Evolutionary conservation across 1,284 basidiomycete species (phyloP), one percentile per base, ranked within the genome.

Genomic region (Microbotryomycetes sp.): DNA sequence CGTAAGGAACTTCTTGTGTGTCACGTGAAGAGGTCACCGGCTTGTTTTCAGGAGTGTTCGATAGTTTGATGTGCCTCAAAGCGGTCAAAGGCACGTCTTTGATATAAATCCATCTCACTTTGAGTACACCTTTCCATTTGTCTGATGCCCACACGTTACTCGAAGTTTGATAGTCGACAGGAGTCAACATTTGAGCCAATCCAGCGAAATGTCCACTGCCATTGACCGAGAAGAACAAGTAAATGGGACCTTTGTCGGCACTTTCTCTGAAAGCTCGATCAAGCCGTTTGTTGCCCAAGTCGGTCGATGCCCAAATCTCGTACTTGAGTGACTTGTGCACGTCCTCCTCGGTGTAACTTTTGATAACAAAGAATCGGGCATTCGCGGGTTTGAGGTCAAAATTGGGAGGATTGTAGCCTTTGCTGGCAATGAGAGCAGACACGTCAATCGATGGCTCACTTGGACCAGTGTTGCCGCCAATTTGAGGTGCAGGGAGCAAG

Each of bases 141-240:
- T 96, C 91, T 45, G 92, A 92, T 0, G 92, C 91, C 92, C 92
- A 97, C 9, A 97, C 92, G 2, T 87, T 94, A 65, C 87, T 89
- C 4, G 76, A 75, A 62, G 75, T 73, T 22, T 73, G 75, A 63
- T 80, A 79, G 68, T 80, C 79, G 32, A 80, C 77, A 14, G 71
- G 76, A 66, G 68, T 70, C 23, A 67, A 63, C 92, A 96, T 96
- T 77, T 94, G 89, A 0, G 92, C 92, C 82, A 97, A 91, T 45
- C 92, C 92, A 71, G 92, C 96, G 77, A 97, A 97, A 75, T 96
- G 92, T 1, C 92, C 89, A 70, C 88, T 91, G 3, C 89, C 91
- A 74, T 97, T 97, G 65, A 97, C 93, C 66, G 89, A 92, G 77
- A 96, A 97, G 79, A 96, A 94, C 5, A 97, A 81, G 76, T 96